Conservation (phyloP, 306 rosid species). For the Malus fusca region DNA sequence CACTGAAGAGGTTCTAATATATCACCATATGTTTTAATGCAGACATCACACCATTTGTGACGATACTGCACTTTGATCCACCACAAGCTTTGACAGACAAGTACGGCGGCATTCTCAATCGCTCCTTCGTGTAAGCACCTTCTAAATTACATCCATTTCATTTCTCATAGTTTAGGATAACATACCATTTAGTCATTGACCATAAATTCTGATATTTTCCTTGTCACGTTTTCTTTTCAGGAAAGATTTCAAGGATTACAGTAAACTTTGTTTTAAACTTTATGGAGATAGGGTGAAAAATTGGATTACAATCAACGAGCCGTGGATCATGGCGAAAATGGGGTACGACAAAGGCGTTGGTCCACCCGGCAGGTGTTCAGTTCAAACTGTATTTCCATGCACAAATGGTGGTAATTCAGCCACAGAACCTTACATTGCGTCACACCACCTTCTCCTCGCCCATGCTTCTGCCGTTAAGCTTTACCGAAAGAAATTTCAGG, state of each 20-base stretch:
- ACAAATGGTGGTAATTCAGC: slow-evolving; percentile 20
- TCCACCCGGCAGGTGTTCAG: not conserved
- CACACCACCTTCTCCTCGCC: slow-evolving; percentile 40
- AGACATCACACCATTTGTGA: slow-evolving; percentile 9
- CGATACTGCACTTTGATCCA: slow-evolving; percentile 8
- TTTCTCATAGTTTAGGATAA: not conserved
- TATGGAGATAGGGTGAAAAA: slow-evolving; percentile 11
- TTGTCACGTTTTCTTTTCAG: not conserved
- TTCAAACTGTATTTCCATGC: not conserved
- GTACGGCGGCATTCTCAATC: not conserved
- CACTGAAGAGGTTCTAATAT: too few species aligned
- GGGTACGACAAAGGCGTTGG: not conserved
- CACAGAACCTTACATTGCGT: slow-evolving; percentile 45
- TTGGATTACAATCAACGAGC: slow-evolving; percentile 18
- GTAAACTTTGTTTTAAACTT: not conserved
- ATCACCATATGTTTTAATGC: not conserved
- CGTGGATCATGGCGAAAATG: not conserved
- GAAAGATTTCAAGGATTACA: slow-evolving; percentile 11
- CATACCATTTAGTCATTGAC: too few species aligned
- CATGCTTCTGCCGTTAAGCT: slow-evolving; percentile 30
- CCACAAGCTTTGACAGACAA: slow-evolving; percentile 5
- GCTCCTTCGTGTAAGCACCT: slow-evolving; percentile 6
- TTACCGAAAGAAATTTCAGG: slow-evolving; percentile 44
- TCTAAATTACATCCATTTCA: not conserved
- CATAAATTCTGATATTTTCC: too few species aligned